Evolutionary conservation across 2,329 filamentous ascomycete genomes (phyloP).

Genomic region (Fusarium tuaranense): DNA sequence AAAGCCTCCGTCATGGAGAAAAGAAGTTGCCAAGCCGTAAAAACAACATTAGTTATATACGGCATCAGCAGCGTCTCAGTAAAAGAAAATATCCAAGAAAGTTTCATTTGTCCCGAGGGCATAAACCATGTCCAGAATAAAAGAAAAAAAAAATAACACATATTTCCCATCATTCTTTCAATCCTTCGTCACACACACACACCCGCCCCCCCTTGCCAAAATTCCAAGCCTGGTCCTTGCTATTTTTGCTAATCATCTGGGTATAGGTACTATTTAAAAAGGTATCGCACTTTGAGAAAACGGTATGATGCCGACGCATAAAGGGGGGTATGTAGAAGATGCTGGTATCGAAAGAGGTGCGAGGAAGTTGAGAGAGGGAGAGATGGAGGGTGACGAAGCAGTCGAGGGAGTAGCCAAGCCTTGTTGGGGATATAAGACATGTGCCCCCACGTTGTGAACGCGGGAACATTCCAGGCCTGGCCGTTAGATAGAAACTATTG

Average conservation of each 20-base stretch:
- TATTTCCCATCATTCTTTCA: slow-evolving; percentile 12
- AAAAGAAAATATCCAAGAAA: slow-evolving; percentile 9
- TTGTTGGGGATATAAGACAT: neutral
- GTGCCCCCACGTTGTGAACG: neutral
- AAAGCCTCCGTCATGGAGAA: neutral
- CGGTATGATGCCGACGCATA: slow-evolving; percentile 71
- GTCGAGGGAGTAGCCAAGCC: neutral
- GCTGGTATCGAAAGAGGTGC: neutral
- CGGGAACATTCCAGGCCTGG: slow-evolving; percentile 19
- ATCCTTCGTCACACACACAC: no score
- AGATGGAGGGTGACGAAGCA: neutral
- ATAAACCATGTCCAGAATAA: neutral
- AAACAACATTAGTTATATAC: neutral
- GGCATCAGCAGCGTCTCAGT: neutral
- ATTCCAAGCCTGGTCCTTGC: slow-evolving; percentile 23
- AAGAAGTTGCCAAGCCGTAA: neutral
- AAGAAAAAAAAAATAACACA: neutral
- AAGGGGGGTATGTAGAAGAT: slow-evolving; percentile 29
- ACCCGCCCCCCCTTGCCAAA: neutral
- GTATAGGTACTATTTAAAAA: slow-evolving; percentile 76
- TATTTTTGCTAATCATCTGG: slow-evolving; percentile 42
- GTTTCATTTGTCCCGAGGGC: slow-evolving; percentile 9
- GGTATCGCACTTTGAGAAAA: slow-evolving; percentile 86
- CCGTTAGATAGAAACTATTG: slow-evolving; percentile 26
- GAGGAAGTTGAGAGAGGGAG: slow-evolving; percentile 4